Evolutionary conservation across 768 basidiomycete species (phyloP), one percentile per base, ranked within the genome.

Genomic region (Trametes elegans): DNA sequence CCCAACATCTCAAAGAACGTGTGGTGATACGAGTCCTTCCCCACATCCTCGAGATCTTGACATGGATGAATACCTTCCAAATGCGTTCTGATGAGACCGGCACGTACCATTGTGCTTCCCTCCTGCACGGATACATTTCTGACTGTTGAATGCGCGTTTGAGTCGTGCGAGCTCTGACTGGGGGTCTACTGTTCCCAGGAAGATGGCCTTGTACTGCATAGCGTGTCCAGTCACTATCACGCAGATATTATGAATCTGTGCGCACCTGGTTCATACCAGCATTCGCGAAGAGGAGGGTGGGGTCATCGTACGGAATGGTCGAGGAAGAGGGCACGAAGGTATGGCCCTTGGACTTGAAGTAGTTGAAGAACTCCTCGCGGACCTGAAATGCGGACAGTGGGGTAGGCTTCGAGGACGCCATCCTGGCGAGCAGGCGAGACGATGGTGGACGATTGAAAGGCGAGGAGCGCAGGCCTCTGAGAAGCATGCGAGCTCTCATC

Each of bases 1-100:
- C 97, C 97, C 59, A 99, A 74, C 97, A 99, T 99, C 74, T 99
- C 97, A 66, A 99, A 99, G 75, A 96, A 95, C 1, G 93, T 97
- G 67, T 96, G 90, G 66, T 98, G 96, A 70, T 98, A 98, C 2
- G 93, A 95, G 69, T 98, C 97, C 72, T 94, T 96, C 34, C 97
- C 97, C 54, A 99, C 97, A 72, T 99, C 97, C 68, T 99, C 97
- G 54, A 99, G 80, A 73, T 99, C 97, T 98, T 59, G 8, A 11
- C 35, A 13, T 21, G 38, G 38, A 26, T 27, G 26, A 68, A 44
- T 26, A 29, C 29, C 44, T 27, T 36, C 28, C n/a, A 9, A 18
- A 8, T 19, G 7, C 2, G 3, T 2, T 45, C 31, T 16, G 26
- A 46, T 34, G 31, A 49, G 45, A 47, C 58, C 53, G 59, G 47